Evolutionary conservation across 2,329 filamentous ascomycete genomes (phyloP).

Genomic region (Lomentospora prolificans): DNA sequence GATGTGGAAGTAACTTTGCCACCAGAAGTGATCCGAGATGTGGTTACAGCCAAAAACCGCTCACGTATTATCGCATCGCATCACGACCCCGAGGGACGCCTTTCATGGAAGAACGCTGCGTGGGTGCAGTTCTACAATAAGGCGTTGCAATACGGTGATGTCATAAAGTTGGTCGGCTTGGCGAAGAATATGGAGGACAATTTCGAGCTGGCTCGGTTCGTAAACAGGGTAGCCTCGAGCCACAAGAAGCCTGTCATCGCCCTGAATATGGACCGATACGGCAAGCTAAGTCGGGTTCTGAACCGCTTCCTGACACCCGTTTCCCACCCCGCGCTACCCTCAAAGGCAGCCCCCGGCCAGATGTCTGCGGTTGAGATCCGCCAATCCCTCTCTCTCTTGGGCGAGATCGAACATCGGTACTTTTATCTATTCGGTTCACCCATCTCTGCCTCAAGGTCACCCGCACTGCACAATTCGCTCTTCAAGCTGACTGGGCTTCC

Average conservation of each 20-base stretch:
- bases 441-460: conserved; percentile 72
- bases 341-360: conserved; percentile 89
- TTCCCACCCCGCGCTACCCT: conserved; percentile 78
- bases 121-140: conserved; percentile 89
- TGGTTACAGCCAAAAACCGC: conserved; percentile 56
- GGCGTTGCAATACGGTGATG: conserved; percentile 79
- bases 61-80: conserved; percentile 91
- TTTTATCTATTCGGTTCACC: conserved; percentile 88
- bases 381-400: conserved; percentile 65
- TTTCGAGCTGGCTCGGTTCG: conserved; percentile 74
- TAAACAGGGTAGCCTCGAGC: conserved; percentile 59
- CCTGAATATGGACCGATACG: conserved; percentile 85
- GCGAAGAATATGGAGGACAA: conserved; percentile 75
- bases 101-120: conserved; percentile 87
- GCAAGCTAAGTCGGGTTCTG: conserved; percentile 81
- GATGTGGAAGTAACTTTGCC: conserved; percentile 87
- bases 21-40: conserved; percentile 58
- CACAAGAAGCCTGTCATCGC: conserved; percentile 81
- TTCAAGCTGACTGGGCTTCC: conserved; percentile 72
- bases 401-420: conserved; percentile 62
- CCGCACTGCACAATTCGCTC: conserved; percentile 79
- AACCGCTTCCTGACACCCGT: conserved; percentile 95
- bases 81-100: conserved; percentile 68
- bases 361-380: conserved; percentile 85
- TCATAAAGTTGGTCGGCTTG: conserved; percentile 87